phyloP scores from a whole-genome alignment of 2,329 filamentous ascomycete genomes.

The Mycocentrospora acerina region DNA sequence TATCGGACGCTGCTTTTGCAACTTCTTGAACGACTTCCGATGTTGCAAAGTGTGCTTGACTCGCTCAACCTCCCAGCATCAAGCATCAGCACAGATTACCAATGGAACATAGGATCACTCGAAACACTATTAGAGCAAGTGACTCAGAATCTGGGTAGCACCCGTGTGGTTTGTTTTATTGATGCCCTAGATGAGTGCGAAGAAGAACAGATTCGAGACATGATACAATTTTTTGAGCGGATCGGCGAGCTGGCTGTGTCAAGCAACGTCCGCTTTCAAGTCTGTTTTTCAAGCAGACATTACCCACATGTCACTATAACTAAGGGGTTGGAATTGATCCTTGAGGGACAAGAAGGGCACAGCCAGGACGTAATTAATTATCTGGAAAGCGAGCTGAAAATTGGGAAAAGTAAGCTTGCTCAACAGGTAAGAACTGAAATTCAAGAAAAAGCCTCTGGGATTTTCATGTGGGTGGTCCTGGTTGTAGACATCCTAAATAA shows the following conservation, averaged over 20 bases:
- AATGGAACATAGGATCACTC: slow-evolving; percentile 12
- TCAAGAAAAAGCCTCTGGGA: slow-evolving; percentile 29
- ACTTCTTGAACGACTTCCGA: slow-evolving; percentile 12
- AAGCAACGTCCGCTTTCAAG: neutral
- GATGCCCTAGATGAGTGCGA: slow-evolving; percentile 55
- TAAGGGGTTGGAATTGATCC: slow-evolving; percentile 26
- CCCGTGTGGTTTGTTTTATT: slow-evolving; percentile 21
- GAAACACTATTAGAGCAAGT: slow-evolving; percentile 11
- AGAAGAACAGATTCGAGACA: slow-evolving; percentile 44
- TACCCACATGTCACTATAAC: slow-evolving; percentile 47
- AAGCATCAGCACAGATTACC: slow-evolving; percentile 5
- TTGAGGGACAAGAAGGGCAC: slow-evolving; percentile 42
- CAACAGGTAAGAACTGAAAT: slow-evolving; percentile 30
- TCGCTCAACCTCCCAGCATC: slow-evolving; percentile 5
- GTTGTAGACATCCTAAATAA: slow-evolving; percentile 49
- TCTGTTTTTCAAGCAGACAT: slow-evolving; percentile 38
- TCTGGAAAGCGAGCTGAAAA: slow-evolving; percentile 12
- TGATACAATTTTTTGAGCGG: slow-evolving; percentile 48
- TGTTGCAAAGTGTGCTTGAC: slow-evolving; percentile 5
- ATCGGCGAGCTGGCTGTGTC: slow-evolving; percentile 33
- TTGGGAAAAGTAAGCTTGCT: slow-evolving; percentile 9
- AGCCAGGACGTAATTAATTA: slow-evolving; percentile 32
- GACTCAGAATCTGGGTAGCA: slow-evolving; percentile 4
- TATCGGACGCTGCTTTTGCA: slow-evolving; percentile 25
- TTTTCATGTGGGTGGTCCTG: slow-evolving; percentile 31